phyloP scores from a whole-genome alignment of 352 stramenopile genomes.

The Pythium vanterpoolii region DNA sequence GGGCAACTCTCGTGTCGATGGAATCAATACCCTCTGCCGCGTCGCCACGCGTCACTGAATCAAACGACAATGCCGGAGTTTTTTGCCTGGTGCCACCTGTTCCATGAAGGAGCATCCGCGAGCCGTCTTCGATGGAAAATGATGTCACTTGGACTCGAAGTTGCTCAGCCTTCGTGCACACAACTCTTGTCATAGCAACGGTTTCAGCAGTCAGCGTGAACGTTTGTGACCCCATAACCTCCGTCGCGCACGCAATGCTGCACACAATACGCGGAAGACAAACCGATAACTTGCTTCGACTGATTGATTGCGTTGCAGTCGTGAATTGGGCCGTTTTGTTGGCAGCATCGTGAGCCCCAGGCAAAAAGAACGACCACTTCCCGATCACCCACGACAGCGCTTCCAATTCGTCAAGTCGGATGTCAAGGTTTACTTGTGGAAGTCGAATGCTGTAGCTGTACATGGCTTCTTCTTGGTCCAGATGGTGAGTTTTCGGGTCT shows the following conservation, averaged over 20 bases:
- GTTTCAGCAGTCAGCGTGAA: slow-evolving; percentile 30
- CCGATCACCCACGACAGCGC: slow-evolving; percentile 59
- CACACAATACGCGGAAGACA: slow-evolving; percentile 11
- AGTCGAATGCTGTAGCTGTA: slow-evolving; percentile 62
- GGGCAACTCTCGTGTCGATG: slow-evolving; percentile 11
- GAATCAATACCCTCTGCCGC: not conserved
- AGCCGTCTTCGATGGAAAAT: slow-evolving; percentile 30
- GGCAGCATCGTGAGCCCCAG: slow-evolving; percentile 6
- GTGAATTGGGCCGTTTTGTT: not conserved
- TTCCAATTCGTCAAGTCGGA: slow-evolving; percentile 59
- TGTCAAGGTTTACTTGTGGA: slow-evolving; percentile 44
- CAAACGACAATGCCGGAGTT: slow-evolving; percentile 37
- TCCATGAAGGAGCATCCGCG: slow-evolving; percentile 32
- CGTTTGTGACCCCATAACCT: not conserved
- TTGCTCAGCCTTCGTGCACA: slow-evolving; percentile 14
- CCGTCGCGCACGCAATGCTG: slow-evolving; percentile 1
- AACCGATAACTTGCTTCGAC: slow-evolving; percentile 8
- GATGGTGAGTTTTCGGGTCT: not conserved
- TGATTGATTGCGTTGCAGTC: not conserved
- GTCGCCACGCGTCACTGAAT: not conserved
- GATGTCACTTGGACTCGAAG: slow-evolving; percentile 13
- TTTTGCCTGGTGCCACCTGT: slow-evolving; percentile 36
- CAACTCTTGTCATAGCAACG: slow-evolving; percentile 23
- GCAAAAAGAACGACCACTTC: slow-evolving; percentile 80
- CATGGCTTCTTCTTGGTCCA: slow-evolving; percentile 48